These are phyloP conservation scores for Talaromyces liani DNA, from an alignment of 495 filamentous ascomycete species.

Conservation along the genomic window DNA sequence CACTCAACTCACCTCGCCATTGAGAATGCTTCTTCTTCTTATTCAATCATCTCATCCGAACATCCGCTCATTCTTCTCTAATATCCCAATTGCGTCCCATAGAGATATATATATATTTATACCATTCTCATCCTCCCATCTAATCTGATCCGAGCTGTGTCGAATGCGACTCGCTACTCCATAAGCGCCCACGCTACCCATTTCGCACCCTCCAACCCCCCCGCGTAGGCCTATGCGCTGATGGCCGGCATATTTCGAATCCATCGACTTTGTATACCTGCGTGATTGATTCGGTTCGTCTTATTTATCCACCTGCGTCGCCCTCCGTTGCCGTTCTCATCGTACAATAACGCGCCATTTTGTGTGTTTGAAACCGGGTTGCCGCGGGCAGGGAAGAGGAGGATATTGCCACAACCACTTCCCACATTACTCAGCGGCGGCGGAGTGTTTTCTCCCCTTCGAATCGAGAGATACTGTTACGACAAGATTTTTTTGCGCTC, in stretches of 20 bases:
- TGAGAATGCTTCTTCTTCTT: neutral
- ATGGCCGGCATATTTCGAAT: neutral
- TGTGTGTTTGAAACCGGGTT: neutral
- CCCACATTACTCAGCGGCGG: constrained; percentile 1
- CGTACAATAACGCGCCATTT: neutral
- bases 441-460: neutral
- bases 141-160: neutral
- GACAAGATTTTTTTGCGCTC: neutral
- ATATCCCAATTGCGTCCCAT: neutral
- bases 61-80: neutral
- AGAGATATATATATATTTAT: no score
- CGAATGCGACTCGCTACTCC: neutral
- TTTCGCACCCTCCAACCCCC: neutral
- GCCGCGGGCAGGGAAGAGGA: neutral
- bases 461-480: neutral
- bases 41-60: neutral
- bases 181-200: neutral
- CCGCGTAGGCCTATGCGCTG: neutral
- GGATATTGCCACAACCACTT: neutral
- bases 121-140: neutral
- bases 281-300: neutral
- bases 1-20: neutral
- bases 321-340: neutral
- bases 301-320: neutral
- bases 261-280: neutral